Evolutionary conservation across 305 asterid genomes (phyloP), one percentile per base, ranked within the genome.

Genomic region (Fraxinus velutina): DNA sequence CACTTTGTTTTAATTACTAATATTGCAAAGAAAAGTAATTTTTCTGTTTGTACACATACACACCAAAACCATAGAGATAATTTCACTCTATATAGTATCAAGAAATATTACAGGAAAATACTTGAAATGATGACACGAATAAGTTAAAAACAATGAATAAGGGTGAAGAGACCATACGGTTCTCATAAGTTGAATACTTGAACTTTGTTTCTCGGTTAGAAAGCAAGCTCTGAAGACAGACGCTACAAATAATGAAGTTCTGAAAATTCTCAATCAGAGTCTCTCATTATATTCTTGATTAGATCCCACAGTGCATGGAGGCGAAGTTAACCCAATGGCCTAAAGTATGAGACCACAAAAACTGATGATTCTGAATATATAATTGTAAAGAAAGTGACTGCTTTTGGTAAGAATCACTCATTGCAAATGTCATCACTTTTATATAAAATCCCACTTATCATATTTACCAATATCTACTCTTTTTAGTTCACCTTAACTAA

Each of bases 271-370:
- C 82, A 75, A 72, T 57, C 80, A 77, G 34, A 77, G 57, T 17
- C 37, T 27, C 32, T 12, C 75, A 68, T 68, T 19, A 73, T 81
- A 86, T 82, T 82, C 86, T 74, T 29, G 82, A 66, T 80, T 79
- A 70, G 70, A 79, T 79, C 73, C 75, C 76, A 75, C 79, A 15
- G 78, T 74, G 78, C 81, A 80, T 85, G 81, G 80, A 72, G 82
- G 21, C 47, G 57, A 87, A 87, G 82, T 81, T 34, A 78, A 75
- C 84, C 73, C 81, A 82, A 75, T 78, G 80, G 81, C 72, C 76
- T 22, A 78, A 79, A 83, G 77, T 75, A 71, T 66, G 82, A 85
- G 77, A 79, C 80, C 72, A 76, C 60, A 39, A 70, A 73, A 84
- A 60, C 68, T 33, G 71, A 64, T 76, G 32, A 78, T 74, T 81